These are phyloP conservation scores for Vaccinium darrowii DNA, from an alignment of 148 eudicot genomes.

Conservation along the genomic window DNA sequence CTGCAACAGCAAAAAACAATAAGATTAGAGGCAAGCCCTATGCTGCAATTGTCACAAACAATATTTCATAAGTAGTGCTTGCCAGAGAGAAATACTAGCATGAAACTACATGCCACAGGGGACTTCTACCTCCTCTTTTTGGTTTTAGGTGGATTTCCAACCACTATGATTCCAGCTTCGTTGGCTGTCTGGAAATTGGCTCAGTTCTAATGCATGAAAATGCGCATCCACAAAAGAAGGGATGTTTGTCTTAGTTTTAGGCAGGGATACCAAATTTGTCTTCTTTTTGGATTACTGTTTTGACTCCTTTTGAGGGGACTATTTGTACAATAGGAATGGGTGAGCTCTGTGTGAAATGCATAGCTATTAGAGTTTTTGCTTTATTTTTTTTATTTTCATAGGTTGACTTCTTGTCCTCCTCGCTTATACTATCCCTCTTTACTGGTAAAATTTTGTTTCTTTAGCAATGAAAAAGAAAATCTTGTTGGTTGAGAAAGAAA, in stretches of 20 bases:
- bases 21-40: not conserved
- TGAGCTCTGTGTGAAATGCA: not conserved
- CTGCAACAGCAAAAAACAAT: conserved; percentile 36
- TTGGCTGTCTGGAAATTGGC: too few relatives aligned
- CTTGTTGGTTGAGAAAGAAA: not conserved
- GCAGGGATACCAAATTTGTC: not conserved
- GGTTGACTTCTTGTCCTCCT: not conserved
- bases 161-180: too few relatives aligned
- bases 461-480: not conserved
- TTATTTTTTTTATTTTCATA: not conserved
- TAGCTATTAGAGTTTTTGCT: not conserved
- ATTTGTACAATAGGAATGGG: not conserved
- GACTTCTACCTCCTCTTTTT: not conserved
- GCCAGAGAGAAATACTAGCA: not conserved
- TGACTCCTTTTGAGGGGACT: not conserved
- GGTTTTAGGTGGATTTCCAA: not conserved
- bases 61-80: not conserved
- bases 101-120: not conserved
- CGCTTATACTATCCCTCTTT: not conserved
- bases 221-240: not conserved
- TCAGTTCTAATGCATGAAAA: too few relatives aligned
- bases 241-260: not conserved
- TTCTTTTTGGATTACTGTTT: not conserved
- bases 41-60: not conserved
- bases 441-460: not conserved